Percentiles rank a stretch among this genome's conserved stretches.
These are phyloP conservation scores for Penicillium sp. DNA, from an alignment of 2,329 filamentous ascomycete genomes.

Conservation along the genomic window DNA sequence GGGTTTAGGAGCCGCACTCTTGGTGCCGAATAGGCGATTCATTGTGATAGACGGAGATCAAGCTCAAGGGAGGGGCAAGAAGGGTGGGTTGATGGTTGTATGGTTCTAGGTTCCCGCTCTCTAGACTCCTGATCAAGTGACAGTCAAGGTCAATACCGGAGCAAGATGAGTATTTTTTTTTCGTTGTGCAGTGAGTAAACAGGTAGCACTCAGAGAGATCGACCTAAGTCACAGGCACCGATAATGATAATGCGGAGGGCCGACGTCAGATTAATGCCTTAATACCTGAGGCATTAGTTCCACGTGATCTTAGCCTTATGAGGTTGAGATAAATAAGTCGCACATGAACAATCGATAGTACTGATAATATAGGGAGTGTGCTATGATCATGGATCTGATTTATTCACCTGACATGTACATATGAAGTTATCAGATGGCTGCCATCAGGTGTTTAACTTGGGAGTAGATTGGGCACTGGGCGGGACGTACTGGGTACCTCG, in stretches of 20 bases:
- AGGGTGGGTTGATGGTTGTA: neutral
- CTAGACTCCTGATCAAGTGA: neutral
- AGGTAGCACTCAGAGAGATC: neutral
- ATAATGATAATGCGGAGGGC: conserved; percentile 16
- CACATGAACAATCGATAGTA: neutral
- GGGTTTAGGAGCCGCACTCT: conserved; percentile 83
- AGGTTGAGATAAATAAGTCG: neutral
- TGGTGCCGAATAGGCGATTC: conserved; percentile 94
- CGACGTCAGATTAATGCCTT: conserved; percentile 19
- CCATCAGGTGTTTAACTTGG: neutral
- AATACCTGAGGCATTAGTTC: neutral
- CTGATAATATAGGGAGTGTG: neutral
- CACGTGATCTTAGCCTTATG: neutral
- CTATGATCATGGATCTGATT: neutral
- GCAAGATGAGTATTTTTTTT: neutral
- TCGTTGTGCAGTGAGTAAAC: neutral
- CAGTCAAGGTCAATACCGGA: neutral
- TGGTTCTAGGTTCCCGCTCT: neutral
- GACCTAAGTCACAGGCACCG: conserved; percentile 6
- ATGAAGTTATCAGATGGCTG: neutral
- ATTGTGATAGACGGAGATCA: conserved; percentile 53
- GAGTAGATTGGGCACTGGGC: conserved; percentile 10
- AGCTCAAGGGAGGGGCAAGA: neutral
- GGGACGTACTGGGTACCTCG: conserved; percentile 3
- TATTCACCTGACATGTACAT: neutral